Evolutionary conservation across 805 yeast species (phyloP).

Genomic region (Candida ovalis): DNA sequence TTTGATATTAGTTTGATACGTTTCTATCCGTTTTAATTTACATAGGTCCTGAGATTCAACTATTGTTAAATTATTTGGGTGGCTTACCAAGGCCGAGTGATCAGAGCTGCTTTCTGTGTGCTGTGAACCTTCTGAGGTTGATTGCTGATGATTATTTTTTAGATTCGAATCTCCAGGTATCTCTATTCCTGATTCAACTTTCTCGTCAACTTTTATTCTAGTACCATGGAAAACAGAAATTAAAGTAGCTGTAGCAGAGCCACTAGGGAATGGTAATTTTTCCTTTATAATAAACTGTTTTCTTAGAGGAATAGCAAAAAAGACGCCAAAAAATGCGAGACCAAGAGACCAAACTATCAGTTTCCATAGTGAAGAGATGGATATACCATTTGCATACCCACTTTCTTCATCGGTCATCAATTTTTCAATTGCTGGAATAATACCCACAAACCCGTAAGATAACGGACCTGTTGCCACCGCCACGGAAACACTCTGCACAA

Average conservation of each 20-base stretch:
- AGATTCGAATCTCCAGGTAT: background rate
- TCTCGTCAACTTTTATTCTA: constrained; percentile 40
- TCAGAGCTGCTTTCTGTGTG: background rate
- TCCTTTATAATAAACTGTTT: constrained; percentile 84
- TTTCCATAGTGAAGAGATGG: constrained; percentile 40
- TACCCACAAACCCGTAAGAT: constrained; percentile 93
- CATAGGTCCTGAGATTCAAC: constrained; percentile 34
- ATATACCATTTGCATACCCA: constrained; percentile 45
- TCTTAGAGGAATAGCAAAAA: constrained; percentile 87
- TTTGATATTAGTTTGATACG: constrained; percentile 55
- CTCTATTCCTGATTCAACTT: constrained; percentile 2
- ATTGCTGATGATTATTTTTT: background rate
- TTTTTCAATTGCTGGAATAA: constrained; percentile 92
- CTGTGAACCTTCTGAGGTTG: background rate
- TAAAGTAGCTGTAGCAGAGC: constrained; percentile 91
- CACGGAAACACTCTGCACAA: constrained; percentile 86
- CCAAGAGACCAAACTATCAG: constrained; percentile 81
- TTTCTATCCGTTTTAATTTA: constrained; percentile 23
- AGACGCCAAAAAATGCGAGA: constrained; percentile 90
- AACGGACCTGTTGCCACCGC: constrained; percentile 98
- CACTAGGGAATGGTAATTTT: constrained; percentile 89
- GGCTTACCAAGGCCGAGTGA: constrained; percentile 4
- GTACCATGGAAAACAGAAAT: constrained; percentile 84
- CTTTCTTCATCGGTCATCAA: constrained; percentile 75
- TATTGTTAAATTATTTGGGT: constrained; percentile 24